Conservation (phyloP, 441 rosid species). For the Mallotus repandus region DNA sequence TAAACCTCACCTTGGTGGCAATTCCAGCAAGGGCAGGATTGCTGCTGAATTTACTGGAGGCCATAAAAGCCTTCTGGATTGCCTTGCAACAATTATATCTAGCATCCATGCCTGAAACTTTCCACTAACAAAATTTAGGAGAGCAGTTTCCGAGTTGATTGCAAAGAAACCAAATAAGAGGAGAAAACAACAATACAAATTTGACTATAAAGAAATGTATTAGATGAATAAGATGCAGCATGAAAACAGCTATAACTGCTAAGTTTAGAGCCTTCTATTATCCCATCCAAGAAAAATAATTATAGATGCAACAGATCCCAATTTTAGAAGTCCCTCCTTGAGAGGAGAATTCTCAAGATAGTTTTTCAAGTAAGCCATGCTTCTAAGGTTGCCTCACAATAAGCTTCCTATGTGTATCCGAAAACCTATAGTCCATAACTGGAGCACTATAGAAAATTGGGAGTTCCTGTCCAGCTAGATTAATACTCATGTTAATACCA, state of each 20-base stretch:
- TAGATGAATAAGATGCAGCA: not conserved
- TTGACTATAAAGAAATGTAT: not conserved
- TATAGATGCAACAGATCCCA: not conserved
- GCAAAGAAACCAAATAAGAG: not conserved
- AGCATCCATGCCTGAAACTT: slow-evolving; percentile 69
- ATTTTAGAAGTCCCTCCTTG: not conserved
- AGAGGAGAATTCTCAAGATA: not conserved
- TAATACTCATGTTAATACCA: too few species aligned
- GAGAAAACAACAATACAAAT: not conserved
- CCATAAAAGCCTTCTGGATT: slow-evolving; percentile 55
- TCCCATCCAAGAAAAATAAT: not conserved
- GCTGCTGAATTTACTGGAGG: slow-evolving; percentile 45
- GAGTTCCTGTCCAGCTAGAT: not conserved
- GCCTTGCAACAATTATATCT: slow-evolving; percentile 77
- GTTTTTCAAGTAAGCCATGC: not conserved
- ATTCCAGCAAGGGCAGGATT: slow-evolving; percentile 57
- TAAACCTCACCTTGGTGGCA: slow-evolving; percentile 58
- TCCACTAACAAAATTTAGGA: slow-evolving; percentile 11
- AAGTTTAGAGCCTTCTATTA: not conserved
- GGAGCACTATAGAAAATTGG: not conserved
- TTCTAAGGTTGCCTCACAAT: not conserved
- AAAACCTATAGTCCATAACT: not conserved
- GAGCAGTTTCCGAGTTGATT: not conserved
- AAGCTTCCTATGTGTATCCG: not conserved
- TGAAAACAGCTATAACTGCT: not conserved